phyloP scores from a whole-genome alignment of 495 filamentous ascomycete genomes.

The Aspergillus sclerotiicarbonarius region DNA sequence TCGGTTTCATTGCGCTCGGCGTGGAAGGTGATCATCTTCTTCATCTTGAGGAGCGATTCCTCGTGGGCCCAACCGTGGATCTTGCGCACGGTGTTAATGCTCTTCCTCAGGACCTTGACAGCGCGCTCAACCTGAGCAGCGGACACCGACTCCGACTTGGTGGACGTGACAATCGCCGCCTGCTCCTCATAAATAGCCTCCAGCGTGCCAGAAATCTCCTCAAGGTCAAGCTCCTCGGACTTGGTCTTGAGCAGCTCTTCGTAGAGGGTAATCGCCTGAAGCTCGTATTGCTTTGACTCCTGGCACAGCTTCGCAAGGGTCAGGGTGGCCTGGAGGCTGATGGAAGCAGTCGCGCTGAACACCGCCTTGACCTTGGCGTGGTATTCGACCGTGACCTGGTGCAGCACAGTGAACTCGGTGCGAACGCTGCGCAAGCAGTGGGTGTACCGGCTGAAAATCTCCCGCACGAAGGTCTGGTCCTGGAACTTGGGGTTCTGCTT shows the following conservation, averaged over 20 bases:
- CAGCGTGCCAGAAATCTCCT: conserved; percentile 35
- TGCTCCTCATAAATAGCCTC: conserved; percentile 43
- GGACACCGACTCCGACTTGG: conserved; percentile 28
- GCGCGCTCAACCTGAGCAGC: conserved; percentile 29
- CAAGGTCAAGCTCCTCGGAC: conserved; percentile 24
- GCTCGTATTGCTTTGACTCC: conserved; percentile 39
- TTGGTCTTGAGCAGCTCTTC: conserved; percentile 36
- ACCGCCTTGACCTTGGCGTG: conserved; percentile 31
- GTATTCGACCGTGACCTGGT: conserved; percentile 36
- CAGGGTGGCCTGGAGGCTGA: conserved; percentile 38
- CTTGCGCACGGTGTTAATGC: conserved; percentile 30
- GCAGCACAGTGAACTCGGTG: conserved; percentile 30
- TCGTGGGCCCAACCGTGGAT: conserved; percentile 41
- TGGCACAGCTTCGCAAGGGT: conserved; percentile 39
- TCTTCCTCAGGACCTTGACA: conserved; percentile 30
- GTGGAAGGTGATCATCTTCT: conserved; percentile 36
- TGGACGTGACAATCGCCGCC: conserved; percentile 21
- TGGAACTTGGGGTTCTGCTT: conserved; percentile 35
- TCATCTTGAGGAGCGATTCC: conserved; percentile 36
- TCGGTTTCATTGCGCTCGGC: conserved; percentile 31
- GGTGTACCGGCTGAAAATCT: conserved; percentile 35
- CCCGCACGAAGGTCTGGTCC: conserved; percentile 30
- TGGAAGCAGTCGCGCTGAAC: conserved; percentile 34
- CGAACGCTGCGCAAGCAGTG: conserved; percentile 35
- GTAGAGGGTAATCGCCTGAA: conserved; percentile 35